Percentiles rank a stretch among this genome's conserved stretches.
These are phyloP conservation scores for Yamadazyma aaseri DNA, from an alignment of 1,139 yeast species.

Conservation along the genomic window DNA sequence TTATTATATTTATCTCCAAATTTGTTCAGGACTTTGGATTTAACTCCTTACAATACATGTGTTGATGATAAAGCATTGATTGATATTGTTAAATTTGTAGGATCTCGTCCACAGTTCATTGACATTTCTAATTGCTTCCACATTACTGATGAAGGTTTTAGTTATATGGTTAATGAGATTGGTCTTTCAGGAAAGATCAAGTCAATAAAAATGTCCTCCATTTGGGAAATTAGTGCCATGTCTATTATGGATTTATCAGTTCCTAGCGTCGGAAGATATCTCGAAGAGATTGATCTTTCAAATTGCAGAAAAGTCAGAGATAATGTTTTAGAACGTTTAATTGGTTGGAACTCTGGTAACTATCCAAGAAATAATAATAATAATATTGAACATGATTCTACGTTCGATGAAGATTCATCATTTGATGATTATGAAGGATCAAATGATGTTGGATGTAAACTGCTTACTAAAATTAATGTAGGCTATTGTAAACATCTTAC, in stretches of 20 bases:
- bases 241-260: slow-evolving; percentile 76
- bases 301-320: slow-evolving; percentile 75
- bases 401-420: slow-evolving; percentile 7
- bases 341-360: slow-evolving; percentile 48
- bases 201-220: slow-evolving; percentile 59
- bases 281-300: slow-evolving; percentile 62
- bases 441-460: slow-evolving; percentile 54
- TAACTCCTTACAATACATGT: slow-evolving; percentile 59
- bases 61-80: slow-evolving; percentile 58
- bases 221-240: slow-evolving; percentile 79
- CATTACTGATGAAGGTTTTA: slow-evolving; percentile 71
- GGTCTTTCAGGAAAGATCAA: slow-evolving; percentile 63
- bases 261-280: slow-evolving; percentile 58
- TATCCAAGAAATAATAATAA: slow-evolving; percentile 8
- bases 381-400: slow-evolving; percentile 1
- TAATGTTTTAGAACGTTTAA: slow-evolving; percentile 62
- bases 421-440: slow-evolving; percentile 17
- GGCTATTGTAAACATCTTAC: slow-evolving; percentile 76
- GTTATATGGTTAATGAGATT: slow-evolving; percentile 66
- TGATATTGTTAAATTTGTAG: slow-evolving; percentile 66
- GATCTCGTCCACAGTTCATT: slow-evolving; percentile 59
- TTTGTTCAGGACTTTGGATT: slow-evolving; percentile 50
- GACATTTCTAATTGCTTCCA: slow-evolving; percentile 75
- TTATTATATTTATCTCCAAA: slow-evolving; percentile 56
- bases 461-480: slow-evolving; percentile 51